Evolutionary conservation across 2,329 filamentous ascomycete genomes (phyloP), one percentile per base, ranked within the genome.

Genomic region (Epichloe uncinata): DNA sequence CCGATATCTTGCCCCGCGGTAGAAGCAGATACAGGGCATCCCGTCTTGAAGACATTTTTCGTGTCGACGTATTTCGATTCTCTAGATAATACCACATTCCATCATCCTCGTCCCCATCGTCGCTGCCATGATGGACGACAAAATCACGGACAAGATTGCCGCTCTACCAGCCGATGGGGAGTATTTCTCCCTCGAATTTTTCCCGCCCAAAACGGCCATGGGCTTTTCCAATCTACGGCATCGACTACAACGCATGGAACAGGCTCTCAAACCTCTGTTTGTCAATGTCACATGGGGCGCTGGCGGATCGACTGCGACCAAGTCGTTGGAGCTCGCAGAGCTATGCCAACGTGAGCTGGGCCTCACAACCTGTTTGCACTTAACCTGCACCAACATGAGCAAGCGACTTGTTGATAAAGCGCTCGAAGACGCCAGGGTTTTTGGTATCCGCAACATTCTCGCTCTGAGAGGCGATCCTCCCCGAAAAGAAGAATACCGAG

Each of bases 321-420:
- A 95, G 70, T 95, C 88, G 34, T 80, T 98, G 53, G 89, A 96
- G 68, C 78, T 98, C 55, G 93, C 93, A 43, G 91, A 97, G 70
- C 80, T 97, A 60, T 96, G 90, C 67, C 93, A 97, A 72, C 78
- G 89, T 54, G 88, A 95, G 68, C 71, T 97, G 50, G 87, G 87
- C 52, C 75, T 98, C 52, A 97, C 93, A 41, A 98, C 93, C 53
- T 96, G 93, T 66, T 74, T 98, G 56, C 93, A 98, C 66, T 73
- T 98, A 57, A 98, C 93, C 3, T 98, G 93, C 69, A 98, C 93
- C 50, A 97, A 98, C 66, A 97, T 97, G 91, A 93, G 85, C 64
- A 80, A 84, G 57, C 77, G 77, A 47, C 70, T 95, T 58, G 82
- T 98, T 52, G 93, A 98, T 61, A 83, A 90, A 63, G 87, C 91